Base-by-base conservation (phyloP, 2,329 filamentous ascomycete genomes). In the Apiospora koreana region DNA sequence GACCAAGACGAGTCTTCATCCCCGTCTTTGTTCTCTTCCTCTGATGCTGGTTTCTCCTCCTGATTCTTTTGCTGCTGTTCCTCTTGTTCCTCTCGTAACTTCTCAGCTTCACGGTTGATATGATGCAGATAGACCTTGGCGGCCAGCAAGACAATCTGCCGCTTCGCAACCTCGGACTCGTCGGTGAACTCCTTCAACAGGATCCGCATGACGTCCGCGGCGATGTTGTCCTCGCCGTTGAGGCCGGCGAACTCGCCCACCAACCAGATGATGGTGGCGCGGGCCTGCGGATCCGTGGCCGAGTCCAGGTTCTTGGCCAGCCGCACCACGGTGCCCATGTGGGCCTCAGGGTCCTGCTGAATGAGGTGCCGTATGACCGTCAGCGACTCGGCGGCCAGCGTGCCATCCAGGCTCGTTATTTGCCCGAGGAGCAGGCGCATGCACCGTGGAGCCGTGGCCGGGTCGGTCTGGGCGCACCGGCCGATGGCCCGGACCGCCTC, bases 41-140 rank as follows among this genome's bases (percentile, higher is more conserved):
- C 78, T 77, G 5, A 79, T 76, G 1, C 78, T 72, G 31, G 81
- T 80, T 67, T 80, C 79, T 46, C 80, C 79, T 9, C 73, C 72
- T 67, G 31, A 80, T 67, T 80, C 79, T 46, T 80, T 79, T 9
- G 74, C 72, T 68, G 35, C 54, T 66, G 65, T 28, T 43, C 41
- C 58, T 70, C 69, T 25, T 77, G 58, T 38, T 74, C 71, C 43
- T 76, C 75, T 48, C 25, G 38, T 28, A 66, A 7, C 12, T 31
- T 66, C 81, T 87, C 82, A 73, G 84, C 83, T 77, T 89, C 86
- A 71, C 88, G 86, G 77, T 94, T 94, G 48, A 98, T 81, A 78
- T 97, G 90, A 76, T 98, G 94, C 21, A 98, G 87, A 78, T 98
- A 98, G 1, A 98, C 94, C 78, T 98, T 98, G n/a, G 96, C 95